phyloP scores from a whole-genome alignment of 495 filamentous ascomycete species.

The Daldinia loculata region DNA sequence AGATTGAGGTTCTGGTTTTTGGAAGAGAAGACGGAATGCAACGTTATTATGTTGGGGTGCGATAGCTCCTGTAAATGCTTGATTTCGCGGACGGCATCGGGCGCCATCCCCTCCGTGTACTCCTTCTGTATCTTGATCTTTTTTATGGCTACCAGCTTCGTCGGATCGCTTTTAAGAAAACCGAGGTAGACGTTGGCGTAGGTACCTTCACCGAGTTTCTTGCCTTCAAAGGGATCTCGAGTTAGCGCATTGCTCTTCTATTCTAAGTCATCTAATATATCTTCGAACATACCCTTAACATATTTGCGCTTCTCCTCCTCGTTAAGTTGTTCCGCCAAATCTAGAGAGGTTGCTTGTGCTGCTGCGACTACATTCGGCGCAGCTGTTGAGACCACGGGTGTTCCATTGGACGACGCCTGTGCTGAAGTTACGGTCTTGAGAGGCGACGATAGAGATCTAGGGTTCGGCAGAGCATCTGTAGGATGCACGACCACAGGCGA shows the following conservation, averaged over 20 bases:
- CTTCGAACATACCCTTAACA: constrained; percentile 71
- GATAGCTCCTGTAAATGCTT: constrained; percentile 94
- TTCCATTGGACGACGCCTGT: constrained; percentile 47
- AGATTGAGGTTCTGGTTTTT: constrained; percentile 92
- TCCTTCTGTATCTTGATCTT: constrained; percentile 96
- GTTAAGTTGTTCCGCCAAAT: constrained; percentile 88
- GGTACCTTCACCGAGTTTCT: constrained; percentile 93
- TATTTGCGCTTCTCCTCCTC: constrained; percentile 87
- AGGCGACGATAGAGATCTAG: constrained; percentile 41
- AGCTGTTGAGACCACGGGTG: constrained; percentile 38
- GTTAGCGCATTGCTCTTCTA: constrained; percentile 11
- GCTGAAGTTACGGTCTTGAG: constrained; percentile 45
- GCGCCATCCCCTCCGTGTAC: constrained; percentile 81
- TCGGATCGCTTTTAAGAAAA: constrained; percentile 72
- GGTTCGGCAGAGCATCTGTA: constrained; percentile 34
- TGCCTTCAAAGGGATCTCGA: constrained; percentile 59
- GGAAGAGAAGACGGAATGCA: constrained; percentile 89
- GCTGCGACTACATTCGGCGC: constrained; percentile 42
- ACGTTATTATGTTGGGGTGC: constrained; percentile 92
- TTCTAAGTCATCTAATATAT: not conserved
- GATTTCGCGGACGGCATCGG: constrained; percentile 95
- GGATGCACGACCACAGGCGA: constrained; percentile 46
- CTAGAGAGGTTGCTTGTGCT: constrained; percentile 47
- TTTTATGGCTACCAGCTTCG: constrained; percentile 87
- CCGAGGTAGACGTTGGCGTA: constrained; percentile 96